These are phyloP conservation scores for Quercus glauca DNA, from an alignment of 306 rosid species.

Conservation along the genomic window DNA sequence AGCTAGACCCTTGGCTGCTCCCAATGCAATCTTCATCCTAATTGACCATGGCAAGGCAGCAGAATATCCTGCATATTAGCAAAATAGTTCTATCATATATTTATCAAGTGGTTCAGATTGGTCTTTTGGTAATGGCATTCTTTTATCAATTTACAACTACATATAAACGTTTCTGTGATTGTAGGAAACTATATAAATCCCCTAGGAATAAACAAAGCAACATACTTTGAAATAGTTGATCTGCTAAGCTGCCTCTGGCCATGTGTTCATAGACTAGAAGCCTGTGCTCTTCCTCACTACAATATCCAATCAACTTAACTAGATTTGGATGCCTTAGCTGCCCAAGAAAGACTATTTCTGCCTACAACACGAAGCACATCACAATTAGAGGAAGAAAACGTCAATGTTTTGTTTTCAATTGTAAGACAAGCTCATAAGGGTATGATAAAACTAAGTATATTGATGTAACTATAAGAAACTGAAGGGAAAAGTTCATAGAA, in stretches of 20 bases:
- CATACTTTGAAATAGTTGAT: conserved; percentile 68
- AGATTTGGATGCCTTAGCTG: conserved; percentile 77
- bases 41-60: conserved; percentile 73
- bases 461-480: neutral
- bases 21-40: conserved; percentile 74
- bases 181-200: too few species aligned
- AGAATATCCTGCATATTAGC: conserved; percentile 47
- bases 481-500: neutral
- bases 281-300: conserved; percentile 71
- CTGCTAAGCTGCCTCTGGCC: conserved; percentile 74
- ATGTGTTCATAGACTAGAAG: conserved; percentile 75
- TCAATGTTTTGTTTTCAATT: too few species aligned
- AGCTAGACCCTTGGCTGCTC: conserved; percentile 73
- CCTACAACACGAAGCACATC: conserved; percentile 33
- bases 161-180: too few species aligned
- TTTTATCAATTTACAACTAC: too few species aligned
- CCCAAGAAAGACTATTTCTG: conserved; percentile 79
- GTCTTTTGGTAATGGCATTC: too few species aligned
- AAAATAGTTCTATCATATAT: too few species aligned
- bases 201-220: conserved; percentile 8
- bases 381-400: too few species aligned
- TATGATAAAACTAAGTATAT: too few species aligned
- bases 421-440: too few species aligned
- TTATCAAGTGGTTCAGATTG: too few species aligned
- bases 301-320: conserved; percentile 75